Percentiles rank a stretch among this genome's conserved stretches.
These are phyloP conservation scores for Nicotiana benthamiana DNA, from an alignment of 257 asterid genomes.

Conservation along the genomic window DNA sequence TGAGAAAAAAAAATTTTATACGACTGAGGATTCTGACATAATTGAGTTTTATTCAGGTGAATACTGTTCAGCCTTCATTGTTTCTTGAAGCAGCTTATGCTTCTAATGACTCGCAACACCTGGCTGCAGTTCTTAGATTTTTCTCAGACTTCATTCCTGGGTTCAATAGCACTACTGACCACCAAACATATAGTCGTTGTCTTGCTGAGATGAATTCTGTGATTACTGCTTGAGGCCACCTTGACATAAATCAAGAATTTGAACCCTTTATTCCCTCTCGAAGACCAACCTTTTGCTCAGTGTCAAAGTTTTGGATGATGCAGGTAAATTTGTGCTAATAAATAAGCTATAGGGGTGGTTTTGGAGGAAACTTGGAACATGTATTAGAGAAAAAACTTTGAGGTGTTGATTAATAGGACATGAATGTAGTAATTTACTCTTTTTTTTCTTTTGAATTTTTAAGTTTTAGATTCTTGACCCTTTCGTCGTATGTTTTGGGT, in stretches of 20 bases:
- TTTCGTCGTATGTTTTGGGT: background rate
- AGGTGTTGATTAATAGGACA: background rate
- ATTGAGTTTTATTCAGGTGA: slow-evolving; percentile 51
- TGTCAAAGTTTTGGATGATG: background rate
- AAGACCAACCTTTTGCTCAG: background rate
- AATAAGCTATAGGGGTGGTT: background rate
- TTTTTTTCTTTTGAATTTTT: background rate
- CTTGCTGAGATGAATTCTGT: slow-evolving; percentile 53
- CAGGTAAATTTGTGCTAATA: background rate
- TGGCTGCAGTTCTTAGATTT: slow-evolving; percentile 81
- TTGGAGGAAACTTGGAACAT: background rate
- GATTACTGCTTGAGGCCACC: slow-evolving; percentile 7
- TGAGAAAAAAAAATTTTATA: background rate
- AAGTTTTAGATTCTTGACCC: background rate
- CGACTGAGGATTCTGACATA: background rate
- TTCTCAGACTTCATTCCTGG: slow-evolving; percentile 85
- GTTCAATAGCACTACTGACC: slow-evolving; percentile 64
- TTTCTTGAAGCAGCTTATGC: slow-evolving; percentile 85
- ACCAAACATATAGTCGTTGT: slow-evolving; percentile 33
- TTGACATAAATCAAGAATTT: background rate
- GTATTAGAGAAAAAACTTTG: background rate
- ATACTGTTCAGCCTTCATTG: slow-evolving; percentile 67
- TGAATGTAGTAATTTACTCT: background rate
- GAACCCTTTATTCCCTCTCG: background rate
- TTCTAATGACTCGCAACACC: slow-evolving; percentile 68